Base-by-base conservation (phyloP, 345 rosid species). In the Conringia planisiliqua region DNA sequence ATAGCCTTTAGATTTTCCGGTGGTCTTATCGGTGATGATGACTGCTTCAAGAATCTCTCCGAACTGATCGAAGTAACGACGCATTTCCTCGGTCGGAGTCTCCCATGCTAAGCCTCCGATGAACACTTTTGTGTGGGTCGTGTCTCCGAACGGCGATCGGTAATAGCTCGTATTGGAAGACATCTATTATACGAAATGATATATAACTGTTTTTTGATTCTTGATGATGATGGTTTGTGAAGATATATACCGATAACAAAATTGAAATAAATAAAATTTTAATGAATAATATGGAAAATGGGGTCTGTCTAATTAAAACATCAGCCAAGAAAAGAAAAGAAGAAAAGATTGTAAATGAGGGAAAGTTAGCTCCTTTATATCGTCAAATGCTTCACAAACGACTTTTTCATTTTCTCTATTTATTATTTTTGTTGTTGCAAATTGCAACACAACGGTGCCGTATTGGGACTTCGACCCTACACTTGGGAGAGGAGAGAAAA, bases 101-200 rank as follows among this genome's bases (percentile, higher is more conserved):
- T 93, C 98, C 98, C 98, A 93, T 14, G 98, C 96, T 62, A 93
- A 82, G 3, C 98, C 98, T 30, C 97, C 98, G 16, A 93, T 92
- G 48, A 93, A 93, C 55, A 93, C 90, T 81, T 93, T 93, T 17
- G 97, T 91, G 42, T 82, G 64, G 18, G 97, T 93, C 33, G 98
- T 91, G 85, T 91, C 98, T 24, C 98, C 97, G 29, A 93, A 93
- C 83, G 86, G 94, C 13, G 97, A 88, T 73, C 97, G 97, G 84
- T 90, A 84, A 72, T 85, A 78, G 61, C 77, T 78, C 8, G 81
- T 38, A 33, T 39, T 40, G 48, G 64, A 35, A 57, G 64, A 36
- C 64, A 59, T 59, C 3, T 36, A 14, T 10, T 58, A 58, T 33
- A 58, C 26, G 13, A 58, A 33, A 56, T 29, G 75, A 77, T 77